Conservation (phyloP, 1,284 basidiomycete species). For the Anthracocystis walkeri region DNA sequence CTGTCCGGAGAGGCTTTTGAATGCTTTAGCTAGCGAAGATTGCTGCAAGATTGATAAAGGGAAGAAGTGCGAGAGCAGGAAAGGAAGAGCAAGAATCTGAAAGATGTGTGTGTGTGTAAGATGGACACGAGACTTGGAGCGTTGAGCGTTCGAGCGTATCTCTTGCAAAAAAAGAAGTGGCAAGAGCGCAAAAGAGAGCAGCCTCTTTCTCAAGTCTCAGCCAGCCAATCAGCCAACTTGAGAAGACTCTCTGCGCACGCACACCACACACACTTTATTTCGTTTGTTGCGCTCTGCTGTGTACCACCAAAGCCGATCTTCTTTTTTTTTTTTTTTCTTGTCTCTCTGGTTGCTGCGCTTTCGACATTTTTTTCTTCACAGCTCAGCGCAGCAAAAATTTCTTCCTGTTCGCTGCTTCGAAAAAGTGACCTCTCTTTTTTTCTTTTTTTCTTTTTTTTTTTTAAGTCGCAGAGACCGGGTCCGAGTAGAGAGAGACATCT, state of each 20-base stretch:
- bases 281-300: neutral
- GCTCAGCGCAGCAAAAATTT: too few species aligned
- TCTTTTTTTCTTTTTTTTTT: too few species aligned
- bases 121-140: constrained; percentile 3
- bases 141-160: constrained; percentile 1
- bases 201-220: neutral
- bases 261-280: neutral
- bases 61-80: neutral
- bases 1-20: constrained; percentile 2
- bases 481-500: too few species aligned
- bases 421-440: too few species aligned
- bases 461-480: too few species aligned
- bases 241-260: constrained; percentile 5
- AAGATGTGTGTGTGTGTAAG: constrained; percentile 2
- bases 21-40: neutral
- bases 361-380: neutral
- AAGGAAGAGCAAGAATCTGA: neutral
- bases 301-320: too few species aligned
- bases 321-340: neutral
- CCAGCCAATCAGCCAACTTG: constrained; percentile 13
- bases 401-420: too few species aligned
- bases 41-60: constrained; percentile 1
- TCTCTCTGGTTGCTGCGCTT: neutral
- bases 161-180: constrained; percentile 20
- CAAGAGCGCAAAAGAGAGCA: constrained; percentile 21